phyloP scores from a whole-genome alignment of 306 rosid genomes.

The Leucaena leucocephala region DNA sequence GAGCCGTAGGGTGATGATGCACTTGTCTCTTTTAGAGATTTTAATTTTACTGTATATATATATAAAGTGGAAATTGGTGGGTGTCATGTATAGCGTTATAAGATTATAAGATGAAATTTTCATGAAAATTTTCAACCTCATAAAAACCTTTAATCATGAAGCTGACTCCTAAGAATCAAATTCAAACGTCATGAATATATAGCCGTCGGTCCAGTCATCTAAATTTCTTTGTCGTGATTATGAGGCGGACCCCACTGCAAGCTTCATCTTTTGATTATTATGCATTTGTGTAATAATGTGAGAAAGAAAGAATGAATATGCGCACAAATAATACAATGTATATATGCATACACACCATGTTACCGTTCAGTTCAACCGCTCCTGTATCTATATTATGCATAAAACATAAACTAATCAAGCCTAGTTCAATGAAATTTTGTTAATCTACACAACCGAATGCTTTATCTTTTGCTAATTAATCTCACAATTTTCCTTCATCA shows the following conservation, averaged over 20 bases:
- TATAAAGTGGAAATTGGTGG: conserved; percentile 29
- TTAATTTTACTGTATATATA: conserved; percentile 16
- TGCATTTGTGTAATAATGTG: conserved; percentile 38
- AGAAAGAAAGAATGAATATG: not conserved
- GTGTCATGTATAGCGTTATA: conserved; percentile 24
- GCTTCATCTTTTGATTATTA: conserved; percentile 32
- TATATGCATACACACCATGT: not conserved
- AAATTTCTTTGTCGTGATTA: conserved; percentile 70
- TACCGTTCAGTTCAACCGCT: not conserved
- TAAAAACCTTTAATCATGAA: conserved; percentile 42
- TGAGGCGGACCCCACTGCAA: conserved; percentile 54
- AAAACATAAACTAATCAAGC: not conserved
- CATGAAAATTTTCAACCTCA: conserved; percentile 39
- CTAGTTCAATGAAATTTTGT: not conserved
- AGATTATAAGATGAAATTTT: conserved; percentile 42
- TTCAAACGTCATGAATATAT: conserved; percentile 41
- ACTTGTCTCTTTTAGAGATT: conserved; percentile 4
- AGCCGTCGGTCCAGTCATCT: conserved; percentile 40
- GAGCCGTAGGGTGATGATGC: not conserved
- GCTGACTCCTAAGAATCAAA: conserved; percentile 44
- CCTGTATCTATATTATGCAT: not conserved
- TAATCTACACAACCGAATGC: not conserved
- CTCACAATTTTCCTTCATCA: not conserved
- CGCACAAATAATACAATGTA: not conserved
- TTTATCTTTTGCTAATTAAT: not conserved